Evolutionary conservation across 2,329 filamentous ascomycete species (phyloP), one percentile per base, ranked within the genome.

Genomic region (Alternaria ethzedia): DNA sequence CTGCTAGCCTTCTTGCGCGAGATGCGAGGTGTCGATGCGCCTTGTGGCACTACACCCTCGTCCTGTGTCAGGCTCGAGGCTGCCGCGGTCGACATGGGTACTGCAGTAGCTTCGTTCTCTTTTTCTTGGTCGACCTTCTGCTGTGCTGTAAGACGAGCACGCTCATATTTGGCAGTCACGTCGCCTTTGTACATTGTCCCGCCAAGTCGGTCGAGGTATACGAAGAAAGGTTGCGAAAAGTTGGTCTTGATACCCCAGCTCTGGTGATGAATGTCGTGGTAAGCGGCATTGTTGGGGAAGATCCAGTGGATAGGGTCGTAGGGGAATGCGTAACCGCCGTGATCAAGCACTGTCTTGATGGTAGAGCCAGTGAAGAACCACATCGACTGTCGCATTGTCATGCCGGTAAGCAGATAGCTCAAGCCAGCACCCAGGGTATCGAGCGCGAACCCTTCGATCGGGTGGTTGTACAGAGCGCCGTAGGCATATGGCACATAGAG

Each of bases 171-270:
- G 36, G 84, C 83, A 67, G 81, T 84, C 36, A 86, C 87, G 74
- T 88, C 88, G 68, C 84, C 89, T 63, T 87, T 88, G 90, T 94
- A 97, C 80, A 89, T 91, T 23, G 96, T 99, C 55, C 90, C 89
- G 21, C 97, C 84, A 26, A 94, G 76, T 50, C 87, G 86, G 79
- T 99, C 96, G 93, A 96, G 98, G 82, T 97, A 94, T 51, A 92
- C 97, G 82, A 98, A 97, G 83, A 94, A 96, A 4, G 93, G 93
- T 81, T 96, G 93, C 6, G 90, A 91, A 80, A 93, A 96, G 82
- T 96, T 96, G 68, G 91, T 92, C 87, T 98, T 99, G 86, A 99
- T 97, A 61, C 96, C 96, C 94, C 95, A 98, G 81, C 92, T 96
- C 82, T 99, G 96, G 82, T 99, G 96, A 82, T 99, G 96, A 63